Base-by-base conservation (phyloP, 176 grass and related monocot genomes). In the Aechmea fasciata region DNA sequence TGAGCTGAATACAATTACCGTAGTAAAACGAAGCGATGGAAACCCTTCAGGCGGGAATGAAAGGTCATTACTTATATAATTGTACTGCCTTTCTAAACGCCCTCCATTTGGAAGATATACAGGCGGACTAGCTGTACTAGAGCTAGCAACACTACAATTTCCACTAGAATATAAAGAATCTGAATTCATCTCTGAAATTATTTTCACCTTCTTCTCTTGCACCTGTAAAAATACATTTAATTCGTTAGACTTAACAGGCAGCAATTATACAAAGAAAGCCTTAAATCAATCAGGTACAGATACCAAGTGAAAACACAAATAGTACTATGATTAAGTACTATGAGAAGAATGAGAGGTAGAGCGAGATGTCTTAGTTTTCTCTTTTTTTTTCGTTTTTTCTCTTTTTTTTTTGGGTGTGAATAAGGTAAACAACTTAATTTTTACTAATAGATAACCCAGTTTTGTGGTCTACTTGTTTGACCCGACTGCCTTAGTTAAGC, bases 121-220 rank as follows among this genome's bases (percentile, higher is more conserved):
- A 23, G 53, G 77, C 22, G 68, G 73, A 67, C 63, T 49, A 23
- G 47, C 50, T 57, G 67, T 55, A 28, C 65, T 77, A 72, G 49
- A 69, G 65, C 85, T 77, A 78, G 68, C 73, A 80, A 61, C 69
- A 63, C 65, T 63, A 79, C 82, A 79, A 82, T 90, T 94, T 79
- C 68, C 71, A 74, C n/a, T 64, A 73, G 69, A 67, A 77, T 77
- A 66, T 88, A 75, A 80, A 88, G 63, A 49, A 66, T 78, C 67
- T 63, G 88, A 71, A 88, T 94, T 99, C 84, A 86, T 88, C 78
- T 90, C 87, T 33, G 80, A 81, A 51, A 99, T 75, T 73, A 85
- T 93, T 73, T 99, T 99, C 12, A 99, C 70, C 80, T 99, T 99
- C 78, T 94, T 99, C 80, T 99, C 95, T 88, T 94, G 95, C 67